A percentile compares a stretch with the other conserved stretches of the same genome.
These are phyloP conservation scores for Ustilago tritici DNA, from an alignment of 1,284 basidiomycete species.

Conservation along the genomic window DNA sequence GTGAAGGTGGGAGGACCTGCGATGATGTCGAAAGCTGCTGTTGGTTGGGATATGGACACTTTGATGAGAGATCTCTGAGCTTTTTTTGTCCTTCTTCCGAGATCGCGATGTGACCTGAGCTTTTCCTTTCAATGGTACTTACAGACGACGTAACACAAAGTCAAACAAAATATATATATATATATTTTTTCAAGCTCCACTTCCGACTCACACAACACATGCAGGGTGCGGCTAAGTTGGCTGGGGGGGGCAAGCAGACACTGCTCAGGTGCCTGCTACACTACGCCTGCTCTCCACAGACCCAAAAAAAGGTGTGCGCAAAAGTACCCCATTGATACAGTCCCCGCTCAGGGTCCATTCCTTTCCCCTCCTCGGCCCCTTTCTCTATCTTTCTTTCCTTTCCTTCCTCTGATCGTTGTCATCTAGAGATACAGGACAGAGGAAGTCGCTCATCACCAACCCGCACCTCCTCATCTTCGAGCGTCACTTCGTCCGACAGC, in stretches of 20 bases:
- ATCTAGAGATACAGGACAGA: not conserved
- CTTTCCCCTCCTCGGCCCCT: not conserved
- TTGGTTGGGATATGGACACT: not conserved
- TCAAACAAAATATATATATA: not conserved
- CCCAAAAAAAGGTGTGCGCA: slow-evolving; percentile 3
- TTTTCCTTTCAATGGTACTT: not conserved
- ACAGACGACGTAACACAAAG: not conserved
- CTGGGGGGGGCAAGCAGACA: not conserved
- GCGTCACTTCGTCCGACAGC: not conserved
- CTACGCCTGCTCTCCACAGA: slow-evolving; percentile 11
- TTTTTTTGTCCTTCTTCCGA: slow-evolving; percentile 28
- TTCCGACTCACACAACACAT: slow-evolving; percentile 5
- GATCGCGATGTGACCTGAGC: slow-evolving; percentile 10
- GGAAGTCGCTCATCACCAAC: not conserved
- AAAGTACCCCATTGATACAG: not conserved
- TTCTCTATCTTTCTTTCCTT: not conserved
- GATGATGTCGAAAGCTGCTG: not conserved
- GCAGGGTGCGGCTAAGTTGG: slow-evolving; percentile 19
- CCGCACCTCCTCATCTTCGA: not conserved
- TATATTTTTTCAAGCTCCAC: slow-evolving; percentile 8
- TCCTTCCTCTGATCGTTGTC: not conserved
- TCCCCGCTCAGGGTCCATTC: slow-evolving; percentile 6
- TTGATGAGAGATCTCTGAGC: not conserved
- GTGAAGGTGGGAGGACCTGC: not conserved
- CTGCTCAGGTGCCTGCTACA: slow-evolving; percentile 1